These are phyloP conservation scores for Phragmites australis DNA, from an alignment of 176 grass and related monocot species.

Conservation along the genomic window DNA sequence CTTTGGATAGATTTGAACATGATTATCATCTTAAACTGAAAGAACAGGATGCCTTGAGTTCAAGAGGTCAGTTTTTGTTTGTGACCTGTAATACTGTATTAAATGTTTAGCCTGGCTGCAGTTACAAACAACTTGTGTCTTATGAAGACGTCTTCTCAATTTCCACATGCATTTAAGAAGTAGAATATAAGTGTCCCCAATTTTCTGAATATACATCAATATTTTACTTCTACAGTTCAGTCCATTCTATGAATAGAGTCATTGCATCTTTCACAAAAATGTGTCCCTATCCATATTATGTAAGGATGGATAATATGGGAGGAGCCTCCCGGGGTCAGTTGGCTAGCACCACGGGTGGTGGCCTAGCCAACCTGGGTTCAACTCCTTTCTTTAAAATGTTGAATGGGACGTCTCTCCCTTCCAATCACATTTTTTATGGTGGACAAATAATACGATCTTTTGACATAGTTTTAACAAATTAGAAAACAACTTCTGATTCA, in stretches of 20 bases:
- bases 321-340: no score
- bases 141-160: neutral
- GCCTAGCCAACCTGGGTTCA: no score
- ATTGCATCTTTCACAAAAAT: neutral
- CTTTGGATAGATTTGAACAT: constrained; percentile 91
- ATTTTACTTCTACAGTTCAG: neutral
- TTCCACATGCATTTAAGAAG: constrained; percentile 15
- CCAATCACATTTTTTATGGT: no score
- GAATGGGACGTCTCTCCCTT: no score
- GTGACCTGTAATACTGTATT: constrained; percentile 7
- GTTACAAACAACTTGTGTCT: constrained; percentile 9
- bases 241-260: neutral
- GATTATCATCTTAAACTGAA: constrained; percentile 76
- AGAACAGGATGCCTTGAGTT: constrained; percentile 61
- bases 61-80: constrained; percentile 69
- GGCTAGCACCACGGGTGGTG: no score
- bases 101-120: constrained; percentile 18
- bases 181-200: neutral
- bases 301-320: constrained; percentile 21
- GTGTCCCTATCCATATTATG: neutral
- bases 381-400: no score
- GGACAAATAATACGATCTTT: constrained; percentile 20
- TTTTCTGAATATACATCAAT: neutral
- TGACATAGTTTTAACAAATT: constrained; percentile 11
- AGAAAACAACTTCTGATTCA: constrained; percentile 28